These are phyloP conservation scores for Neonectria neomacrospora DNA, from an alignment of 2,329 filamentous ascomycete genomes.

Conservation along the genomic window DNA sequence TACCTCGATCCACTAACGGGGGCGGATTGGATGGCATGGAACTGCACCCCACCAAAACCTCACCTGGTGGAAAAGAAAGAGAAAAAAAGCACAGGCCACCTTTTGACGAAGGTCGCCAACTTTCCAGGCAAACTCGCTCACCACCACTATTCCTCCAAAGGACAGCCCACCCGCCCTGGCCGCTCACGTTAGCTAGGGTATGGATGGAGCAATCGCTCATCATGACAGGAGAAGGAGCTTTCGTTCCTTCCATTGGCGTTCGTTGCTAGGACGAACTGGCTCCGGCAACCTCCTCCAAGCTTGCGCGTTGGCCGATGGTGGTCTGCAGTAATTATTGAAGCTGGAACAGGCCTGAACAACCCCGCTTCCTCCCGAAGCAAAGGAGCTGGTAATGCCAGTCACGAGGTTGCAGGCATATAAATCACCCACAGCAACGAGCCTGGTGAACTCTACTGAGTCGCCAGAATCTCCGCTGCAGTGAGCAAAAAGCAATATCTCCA, in stretches of 20 bases:
- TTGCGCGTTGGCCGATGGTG: not conserved
- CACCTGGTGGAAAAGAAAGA: conserved; percentile 1
- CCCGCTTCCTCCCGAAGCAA: conserved; percentile 11
- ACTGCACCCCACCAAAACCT: conserved; percentile 26
- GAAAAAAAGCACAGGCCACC: conserved; percentile 22
- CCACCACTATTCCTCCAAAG: conserved; percentile 24
- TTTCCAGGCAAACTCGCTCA: conserved; percentile 9
- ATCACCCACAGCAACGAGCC: not conserved
- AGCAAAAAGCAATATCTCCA: conserved; percentile 13
- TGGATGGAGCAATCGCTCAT: not conserved
- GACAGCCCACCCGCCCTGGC: conserved; percentile 25
- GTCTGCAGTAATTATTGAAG: not conserved
- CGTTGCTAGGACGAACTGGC: not conserved
- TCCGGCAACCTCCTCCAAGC: not conserved
- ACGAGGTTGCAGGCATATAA: not conserved
- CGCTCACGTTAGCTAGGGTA: conserved; percentile 18
- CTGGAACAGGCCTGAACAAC: not conserved
- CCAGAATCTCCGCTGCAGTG: not conserved
- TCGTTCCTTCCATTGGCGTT: not conserved
- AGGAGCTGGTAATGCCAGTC: conserved; percentile 2
- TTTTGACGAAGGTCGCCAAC: conserved; percentile 7
- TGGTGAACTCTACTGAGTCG: not conserved
- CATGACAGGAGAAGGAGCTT: not conserved
- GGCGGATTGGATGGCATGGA: conserved; percentile 11
- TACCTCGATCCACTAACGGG: conserved; percentile 9